These are phyloP conservation scores for Curvularia sp. DNA, from an alignment of 2,329 filamentous ascomycete species.

Conservation along the genomic window DNA sequence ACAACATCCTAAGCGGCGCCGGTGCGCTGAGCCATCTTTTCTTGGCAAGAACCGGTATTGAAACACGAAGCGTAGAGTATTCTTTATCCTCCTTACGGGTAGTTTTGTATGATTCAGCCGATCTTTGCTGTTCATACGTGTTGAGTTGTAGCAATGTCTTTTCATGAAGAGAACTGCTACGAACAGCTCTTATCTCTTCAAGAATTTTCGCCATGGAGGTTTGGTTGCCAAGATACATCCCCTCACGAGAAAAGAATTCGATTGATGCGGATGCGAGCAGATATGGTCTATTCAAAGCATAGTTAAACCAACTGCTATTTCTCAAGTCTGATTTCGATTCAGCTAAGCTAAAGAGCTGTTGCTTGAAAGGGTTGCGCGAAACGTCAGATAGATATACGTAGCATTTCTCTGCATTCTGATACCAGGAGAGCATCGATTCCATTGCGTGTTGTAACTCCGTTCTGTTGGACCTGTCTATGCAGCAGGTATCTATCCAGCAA, in stretches of 20 bases:
- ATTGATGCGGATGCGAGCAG: constrained; percentile 14
- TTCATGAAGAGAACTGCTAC: too few relatives aligned
- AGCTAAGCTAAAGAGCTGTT: background rate
- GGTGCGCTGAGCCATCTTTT: too few relatives aligned
- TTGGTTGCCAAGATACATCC: background rate
- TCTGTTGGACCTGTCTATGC: background rate
- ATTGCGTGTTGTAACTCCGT: background rate
- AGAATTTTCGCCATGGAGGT: background rate
- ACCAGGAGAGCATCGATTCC: background rate
- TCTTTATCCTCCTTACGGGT: too few relatives aligned
- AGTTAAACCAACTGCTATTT: background rate
- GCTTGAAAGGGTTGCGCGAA: background rate
- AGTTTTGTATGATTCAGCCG: too few relatives aligned
- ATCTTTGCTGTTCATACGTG: too few relatives aligned
- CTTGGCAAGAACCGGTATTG: too few relatives aligned
- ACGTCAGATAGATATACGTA: constrained; percentile 8
- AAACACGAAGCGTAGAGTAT: too few relatives aligned
- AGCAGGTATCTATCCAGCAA: background rate
- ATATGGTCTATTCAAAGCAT: constrained; percentile 25
- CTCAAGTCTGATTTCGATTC: background rate
- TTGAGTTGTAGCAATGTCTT: too few relatives aligned
- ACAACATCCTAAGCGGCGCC: too few relatives aligned
- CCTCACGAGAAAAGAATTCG: constrained; percentile 10
- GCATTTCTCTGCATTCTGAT: background rate
- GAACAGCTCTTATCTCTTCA: too few relatives aligned